Evolutionary conservation across 257 asterid species (phyloP), one percentile per base, ranked within the genome.

Genomic region (Schizonepeta tenuifolia): DNA sequence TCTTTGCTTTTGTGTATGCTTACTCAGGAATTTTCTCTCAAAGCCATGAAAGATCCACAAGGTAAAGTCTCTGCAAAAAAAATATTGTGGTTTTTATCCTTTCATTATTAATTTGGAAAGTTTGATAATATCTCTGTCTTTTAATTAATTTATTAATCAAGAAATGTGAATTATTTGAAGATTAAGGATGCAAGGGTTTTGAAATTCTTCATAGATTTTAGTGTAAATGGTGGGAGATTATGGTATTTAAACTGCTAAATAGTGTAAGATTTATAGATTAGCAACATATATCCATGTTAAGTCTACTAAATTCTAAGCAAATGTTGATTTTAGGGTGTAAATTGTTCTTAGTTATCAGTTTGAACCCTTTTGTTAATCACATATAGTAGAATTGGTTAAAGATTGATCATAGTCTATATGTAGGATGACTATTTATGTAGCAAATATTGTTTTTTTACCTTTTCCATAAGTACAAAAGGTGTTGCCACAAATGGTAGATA

Each of bases 11-110:
- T 61, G 4, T 60, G 55, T 33, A 1, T 20, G 13, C 47, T 28
- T 76, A 53, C 35, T 20, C 67, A 26, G 67, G 67, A 10, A 62
- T 66, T 46, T 21, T 50, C 28, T 24, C 65, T 31, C 59, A 70
- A 75, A 73, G 66, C 70, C 80, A 80, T 82, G 86, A 82, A 80
- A 70, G 61, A 59, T 66, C 69, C 75, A 70, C 58, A 58, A 65
- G 84, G 87, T 78, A 79, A 67, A 72, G 71, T 41, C 64, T 68
- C 20, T 46, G 38, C 14, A 6, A 4, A 31, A 5, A 31, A 31
- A 31, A 5, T 2, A 31, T 31, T 31, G 7, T 31, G 36, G 7
- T 21, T 60, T 60, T 28, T 14, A 3, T 13, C 14, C 20, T 20
- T 20, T 1, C 15, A 13, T 65, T 1, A 5, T 33, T 14, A 5